Evolutionary conservation across 331 rosid genomes (phyloP).

Genomic region (Acacia pycnantha): DNA sequence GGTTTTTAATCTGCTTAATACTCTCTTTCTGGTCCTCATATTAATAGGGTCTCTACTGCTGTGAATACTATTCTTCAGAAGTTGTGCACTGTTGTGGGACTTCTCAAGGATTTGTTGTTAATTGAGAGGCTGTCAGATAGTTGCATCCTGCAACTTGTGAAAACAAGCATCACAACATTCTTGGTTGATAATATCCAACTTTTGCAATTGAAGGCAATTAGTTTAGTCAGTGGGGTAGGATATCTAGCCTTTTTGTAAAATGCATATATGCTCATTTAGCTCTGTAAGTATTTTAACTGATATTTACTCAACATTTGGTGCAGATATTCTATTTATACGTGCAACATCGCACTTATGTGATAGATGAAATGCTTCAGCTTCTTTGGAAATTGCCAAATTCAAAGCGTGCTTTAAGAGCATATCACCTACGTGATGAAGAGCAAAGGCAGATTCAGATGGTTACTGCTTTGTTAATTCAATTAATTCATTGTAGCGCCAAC

Average conservation of each 20-base stretch:
- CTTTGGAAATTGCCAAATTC: slow-evolving; percentile 87
- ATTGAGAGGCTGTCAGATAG: slow-evolving; percentile 95
- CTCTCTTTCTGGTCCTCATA: slow-evolving; percentile 18
- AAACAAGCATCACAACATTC: slow-evolving; percentile 87
- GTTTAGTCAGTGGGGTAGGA: slow-evolving; percentile 85
- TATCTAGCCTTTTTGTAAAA: slow-evolving; percentile 25
- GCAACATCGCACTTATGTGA: slow-evolving; percentile 87
- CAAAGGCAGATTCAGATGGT: slow-evolving; percentile 98
- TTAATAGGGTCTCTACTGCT: slow-evolving; percentile 77
- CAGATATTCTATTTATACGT: slow-evolving; percentile 91
- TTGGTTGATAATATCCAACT: slow-evolving; percentile 97
- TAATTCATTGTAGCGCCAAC: slow-evolving; percentile 90
- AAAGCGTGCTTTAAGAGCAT: slow-evolving; percentile 87
- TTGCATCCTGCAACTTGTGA: slow-evolving; percentile 89
- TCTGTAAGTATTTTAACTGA: background rate
- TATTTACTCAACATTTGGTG: slow-evolving; percentile 32
- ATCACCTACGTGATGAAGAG: slow-evolving; percentile 91
- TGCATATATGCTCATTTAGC: slow-evolving; percentile 16
- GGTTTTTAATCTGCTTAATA: slow-evolving; percentile 23
- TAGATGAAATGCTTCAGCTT: slow-evolving; percentile 89
- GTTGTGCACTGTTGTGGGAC: slow-evolving; percentile 89
- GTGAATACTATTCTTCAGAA: slow-evolving; percentile 91
- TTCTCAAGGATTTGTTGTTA: slow-evolving; percentile 86
- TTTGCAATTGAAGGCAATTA: slow-evolving; percentile 92
- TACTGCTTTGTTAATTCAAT: slow-evolving; percentile 89